Evolutionary conservation across 495 filamentous ascomycete species (phyloP), one percentile per base, ranked within the genome.

Genomic region (Neurospora sp.): DNA sequence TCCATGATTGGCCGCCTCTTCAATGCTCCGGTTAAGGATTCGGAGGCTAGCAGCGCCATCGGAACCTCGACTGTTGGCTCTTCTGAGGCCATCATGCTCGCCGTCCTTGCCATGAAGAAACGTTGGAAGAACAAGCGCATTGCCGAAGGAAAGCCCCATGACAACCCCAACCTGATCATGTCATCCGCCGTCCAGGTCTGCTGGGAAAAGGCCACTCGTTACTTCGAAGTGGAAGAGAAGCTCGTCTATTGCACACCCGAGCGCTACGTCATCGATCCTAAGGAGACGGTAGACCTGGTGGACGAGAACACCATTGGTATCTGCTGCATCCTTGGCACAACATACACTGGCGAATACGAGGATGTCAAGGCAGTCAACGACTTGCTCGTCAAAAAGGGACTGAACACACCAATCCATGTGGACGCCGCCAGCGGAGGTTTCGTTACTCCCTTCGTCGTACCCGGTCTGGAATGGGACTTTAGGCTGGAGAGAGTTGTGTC

Each of bases 241-340:
- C 92, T 92, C 72, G 92, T 94, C 70, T 96, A 91, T 83, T 97
- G 94, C 83, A 93, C 92, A 3, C 83, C 88, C 18, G 88, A 91
- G 7, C 90, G 94, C 74, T 97, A 88, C 77, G 92, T 96, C 44
- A 94, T 97, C 78, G 94, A 97, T 81, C 94, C 94, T 10, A 83
- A 90, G 77, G 83, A 94, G 84, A 91, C 93, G 1, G 92, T 97
- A 35, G 85, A 91, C 71, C 81, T 96, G n/a, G 88, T 97, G 6
- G 94, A 97, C 75, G 94, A 97, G 85, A 97, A 97, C 81, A 97
- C 94, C 8, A 96, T 97, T 78, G 94, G 94, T 72, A 97, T 97
- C 78, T 97, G 94, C 79, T 86, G 88, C 44, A 97, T 97, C 77
- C 81, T 97, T 14, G 94, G 94, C 14, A 94, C 93, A 1, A 97